These are phyloP conservation scores for Aurantiochytrium sp. DNA, from an alignment of 108 stramenopile genomes.

Conservation along the genomic window DNA sequence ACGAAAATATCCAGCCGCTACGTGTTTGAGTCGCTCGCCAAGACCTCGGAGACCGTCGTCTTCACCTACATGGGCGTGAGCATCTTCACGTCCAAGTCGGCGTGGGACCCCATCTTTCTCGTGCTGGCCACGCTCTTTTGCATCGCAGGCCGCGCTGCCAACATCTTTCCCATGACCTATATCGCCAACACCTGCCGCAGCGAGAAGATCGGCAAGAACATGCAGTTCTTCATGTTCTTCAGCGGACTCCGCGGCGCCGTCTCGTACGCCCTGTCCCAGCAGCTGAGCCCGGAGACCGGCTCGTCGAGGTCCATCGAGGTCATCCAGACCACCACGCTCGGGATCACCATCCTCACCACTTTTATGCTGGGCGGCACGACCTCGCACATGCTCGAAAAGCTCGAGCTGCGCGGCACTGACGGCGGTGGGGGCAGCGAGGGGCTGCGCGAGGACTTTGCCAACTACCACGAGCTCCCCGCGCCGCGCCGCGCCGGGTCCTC, in stretches of 20 bases:
- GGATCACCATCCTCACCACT: slow-evolving; percentile 90
- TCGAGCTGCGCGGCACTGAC: slow-evolving; percentile 69
- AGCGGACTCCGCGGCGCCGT: slow-evolving; percentile 90
- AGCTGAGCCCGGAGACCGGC: slow-evolving; percentile 80
- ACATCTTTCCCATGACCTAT: slow-evolving; percentile 82
- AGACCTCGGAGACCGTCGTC: slow-evolving; percentile 82
- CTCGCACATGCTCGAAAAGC: slow-evolving; percentile 68
- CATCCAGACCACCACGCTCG: slow-evolving; percentile 74
- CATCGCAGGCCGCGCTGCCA: slow-evolving; percentile 70
- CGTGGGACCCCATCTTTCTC: slow-evolving; percentile 71
- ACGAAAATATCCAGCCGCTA: slow-evolving; percentile 80
- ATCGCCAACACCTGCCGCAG: slow-evolving; percentile 76
- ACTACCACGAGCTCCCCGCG: neutral
- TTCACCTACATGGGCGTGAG: slow-evolving; percentile 96
- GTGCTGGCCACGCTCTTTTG: slow-evolving; percentile 75
- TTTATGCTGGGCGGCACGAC: slow-evolving; percentile 92
- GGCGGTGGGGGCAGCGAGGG: neutral
- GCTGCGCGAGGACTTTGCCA: slow-evolving; percentile 29
- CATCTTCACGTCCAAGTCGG: slow-evolving; percentile 80
- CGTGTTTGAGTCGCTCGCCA: slow-evolving; percentile 85
- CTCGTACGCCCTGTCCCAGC: slow-evolving; percentile 82
- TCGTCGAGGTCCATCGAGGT: neutral
- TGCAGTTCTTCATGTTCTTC: slow-evolving; percentile 93
- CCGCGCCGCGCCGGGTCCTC: neutral
- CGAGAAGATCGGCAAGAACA: slow-evolving; percentile 62